These are phyloP conservation scores for Fusarium brevicatenulatum DNA, from an alignment of 2,329 filamentous ascomycete genomes.

Conservation along the genomic window DNA sequence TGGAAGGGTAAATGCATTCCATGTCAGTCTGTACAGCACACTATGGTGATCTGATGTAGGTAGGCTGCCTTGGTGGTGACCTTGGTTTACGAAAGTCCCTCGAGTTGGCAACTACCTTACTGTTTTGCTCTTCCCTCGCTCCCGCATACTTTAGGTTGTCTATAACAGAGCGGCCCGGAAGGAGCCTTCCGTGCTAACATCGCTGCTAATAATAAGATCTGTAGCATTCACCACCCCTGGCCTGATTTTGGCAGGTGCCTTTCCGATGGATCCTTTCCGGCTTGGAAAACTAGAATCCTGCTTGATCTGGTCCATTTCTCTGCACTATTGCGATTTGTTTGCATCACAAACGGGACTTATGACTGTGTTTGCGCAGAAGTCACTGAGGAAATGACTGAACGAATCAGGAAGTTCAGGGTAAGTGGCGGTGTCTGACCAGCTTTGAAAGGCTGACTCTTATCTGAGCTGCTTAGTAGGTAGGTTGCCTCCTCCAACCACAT, in stretches of 20 bases:
- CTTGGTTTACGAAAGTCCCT: background rate
- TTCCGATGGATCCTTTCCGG: background rate
- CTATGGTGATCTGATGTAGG: background rate
- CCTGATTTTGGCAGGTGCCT: background rate
- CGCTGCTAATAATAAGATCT: background rate
- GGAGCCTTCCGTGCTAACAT: background rate
- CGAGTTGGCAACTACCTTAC: background rate
- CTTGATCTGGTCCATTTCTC: background rate
- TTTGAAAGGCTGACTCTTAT: background rate
- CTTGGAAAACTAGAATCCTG: background rate
- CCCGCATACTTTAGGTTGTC: background rate
- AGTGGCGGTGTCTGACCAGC: background rate
- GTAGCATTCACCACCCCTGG: background rate
- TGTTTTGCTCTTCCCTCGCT: background rate
- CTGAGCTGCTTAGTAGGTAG: background rate
- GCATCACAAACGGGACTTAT: background rate
- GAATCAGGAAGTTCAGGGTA: conserved; percentile 9
- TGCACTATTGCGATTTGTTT: background rate
- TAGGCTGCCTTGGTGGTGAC: background rate
- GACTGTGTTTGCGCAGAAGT: background rate
- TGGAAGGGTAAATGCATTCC: background rate
- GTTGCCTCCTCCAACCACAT: background rate
- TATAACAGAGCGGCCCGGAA: background rate
- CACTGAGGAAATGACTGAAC: conserved; percentile 13
- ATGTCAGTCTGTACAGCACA: background rate